These are phyloP conservation scores for Elsinoe ampelina DNA, from an alignment of 2,329 filamentous ascomycete species.

Conservation along the genomic window DNA sequence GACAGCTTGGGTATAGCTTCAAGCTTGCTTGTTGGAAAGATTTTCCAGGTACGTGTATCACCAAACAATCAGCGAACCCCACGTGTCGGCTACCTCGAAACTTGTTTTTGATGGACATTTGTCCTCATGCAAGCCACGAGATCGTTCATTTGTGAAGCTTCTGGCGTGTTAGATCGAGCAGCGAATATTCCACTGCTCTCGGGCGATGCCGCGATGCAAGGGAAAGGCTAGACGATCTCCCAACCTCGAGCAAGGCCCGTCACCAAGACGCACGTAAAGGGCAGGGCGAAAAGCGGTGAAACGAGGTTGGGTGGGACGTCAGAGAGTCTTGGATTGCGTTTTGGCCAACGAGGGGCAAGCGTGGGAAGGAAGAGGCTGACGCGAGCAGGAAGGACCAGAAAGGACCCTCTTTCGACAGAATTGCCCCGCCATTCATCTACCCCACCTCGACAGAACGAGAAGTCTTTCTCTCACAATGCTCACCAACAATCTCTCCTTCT, in stretches of 20 bases:
- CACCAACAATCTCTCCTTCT: conserved; percentile 23
- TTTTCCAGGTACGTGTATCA: background rate
- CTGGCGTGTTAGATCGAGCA: background rate
- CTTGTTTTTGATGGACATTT: too few species aligned
- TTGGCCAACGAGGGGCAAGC: conserved; percentile 9
- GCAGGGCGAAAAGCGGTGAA: conserved; percentile 4
- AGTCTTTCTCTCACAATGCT: conserved; percentile 25
- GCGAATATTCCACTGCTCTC: background rate
- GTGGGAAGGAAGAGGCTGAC: conserved; percentile 1
- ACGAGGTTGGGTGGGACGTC: conserved; percentile 3
- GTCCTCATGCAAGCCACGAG: background rate
- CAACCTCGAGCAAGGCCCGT: background rate
- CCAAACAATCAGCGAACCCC: background rate
- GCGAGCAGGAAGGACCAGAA: background rate
- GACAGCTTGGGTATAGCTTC: conserved; percentile 4
- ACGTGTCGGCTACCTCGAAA: background rate
- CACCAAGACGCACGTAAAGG: background rate
- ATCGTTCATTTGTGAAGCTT: background rate
- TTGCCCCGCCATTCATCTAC: conserved; percentile 21
- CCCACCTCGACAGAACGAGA: conserved; percentile 27
- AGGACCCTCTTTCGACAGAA: conserved; percentile 17
- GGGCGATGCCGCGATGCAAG: conserved; percentile 9
- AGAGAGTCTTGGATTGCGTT: conserved; percentile 10
- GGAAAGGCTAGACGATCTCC: background rate
- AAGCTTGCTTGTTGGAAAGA: background rate